Evolutionary conservation across 2,329 filamentous ascomycete species (phyloP).

Genomic region (Calonectria naviculata): DNA sequence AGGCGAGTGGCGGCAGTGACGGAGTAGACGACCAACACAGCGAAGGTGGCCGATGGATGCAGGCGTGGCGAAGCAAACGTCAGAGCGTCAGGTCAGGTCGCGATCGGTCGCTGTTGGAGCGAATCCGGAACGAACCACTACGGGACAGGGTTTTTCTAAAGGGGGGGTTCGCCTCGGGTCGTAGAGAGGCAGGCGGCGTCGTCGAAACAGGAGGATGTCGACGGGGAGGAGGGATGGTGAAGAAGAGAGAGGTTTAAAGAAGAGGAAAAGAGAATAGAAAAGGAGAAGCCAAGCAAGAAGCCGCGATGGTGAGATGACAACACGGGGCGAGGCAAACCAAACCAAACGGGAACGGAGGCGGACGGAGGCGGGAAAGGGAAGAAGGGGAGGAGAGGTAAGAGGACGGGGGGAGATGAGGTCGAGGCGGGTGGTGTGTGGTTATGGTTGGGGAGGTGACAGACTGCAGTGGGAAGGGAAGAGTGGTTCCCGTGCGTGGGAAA

Average conservation of each 20-base stretch:
- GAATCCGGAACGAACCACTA: slow-evolving; percentile 17
- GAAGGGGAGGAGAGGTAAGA: slow-evolving; percentile 30
- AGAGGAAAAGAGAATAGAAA: slow-evolving; percentile 3
- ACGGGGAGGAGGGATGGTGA: neutral
- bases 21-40: slow-evolving; percentile 32
- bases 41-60: slow-evolving; percentile 35
- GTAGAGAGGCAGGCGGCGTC: neutral
- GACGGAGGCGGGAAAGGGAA: slow-evolving; percentile 26
- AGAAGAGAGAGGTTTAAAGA: slow-evolving; percentile 1
- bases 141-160: neutral
- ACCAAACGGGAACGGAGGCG: slow-evolving; percentile 10
- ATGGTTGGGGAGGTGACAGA: slow-evolving; percentile 20
- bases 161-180: slow-evolving; percentile 15
- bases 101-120: slow-evolving; percentile 17
- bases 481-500: slow-evolving; percentile 38
- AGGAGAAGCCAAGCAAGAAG: neutral
- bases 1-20: slow-evolving; percentile 21
- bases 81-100: slow-evolving; percentile 32
- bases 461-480: slow-evolving; percentile 21
- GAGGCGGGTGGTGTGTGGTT: slow-evolving; percentile 32
- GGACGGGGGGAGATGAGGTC: slow-evolving; percentile 37
- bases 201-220: neutral
- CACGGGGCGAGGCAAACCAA: slow-evolving; percentile 1
- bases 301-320: slow-evolving; percentile 13
- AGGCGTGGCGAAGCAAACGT: slow-evolving; percentile 35